Base-by-base conservation (phyloP, 2,329 filamentous ascomycete species). In the Ascochyta clinopodiicola region DNA sequence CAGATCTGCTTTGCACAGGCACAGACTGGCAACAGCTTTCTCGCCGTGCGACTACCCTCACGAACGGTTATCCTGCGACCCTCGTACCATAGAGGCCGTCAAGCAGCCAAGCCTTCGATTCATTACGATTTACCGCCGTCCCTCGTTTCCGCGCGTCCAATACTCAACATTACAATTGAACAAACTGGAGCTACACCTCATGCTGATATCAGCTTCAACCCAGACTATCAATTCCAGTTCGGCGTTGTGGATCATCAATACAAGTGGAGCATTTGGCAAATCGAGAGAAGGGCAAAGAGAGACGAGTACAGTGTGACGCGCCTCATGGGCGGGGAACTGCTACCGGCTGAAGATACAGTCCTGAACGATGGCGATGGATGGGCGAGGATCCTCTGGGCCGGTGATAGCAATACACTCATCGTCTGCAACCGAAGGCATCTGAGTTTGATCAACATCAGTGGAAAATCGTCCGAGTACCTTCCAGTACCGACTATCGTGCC, bases 241-340 rank as follows among this genome's bases (percentile, higher is more conserved):
- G 87, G 81, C 15, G 78, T 92, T 24, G 78, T 92, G 17, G 88
- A 92, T 64, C 79, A 85, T 46, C 76, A 76, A 31, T 89, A 88
- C 1, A 79, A 78, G 53, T 93, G 89, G 90, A 86, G 79, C 38
- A 72, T 91, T 4, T 91, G 88, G 86, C 81, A 89, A 57, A 75
- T 89, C 22, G 61, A 69, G 24, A 62, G 65, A 37, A 52, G 52
- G 9, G 57, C 61, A 19, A 69, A 60, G 51, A 53, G 51, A 35
- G 49, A 57, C 64, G 12, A 78, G 76, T 49, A 78, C 67, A 58
- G 56, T 12, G 67, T 71, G 54, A 60, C 74, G 17, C 67, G 71
- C 10, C 68, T 72, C 21, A 72, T 75, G 19, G 76, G 40, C 22
- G 68, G 68, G 8, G 45, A 22, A 2, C 61, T 67, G 15, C 21